Conservation (phyloP, 2,329 filamentous ascomycete genomes). For the Pseudogymnoascus sp. region DNA sequence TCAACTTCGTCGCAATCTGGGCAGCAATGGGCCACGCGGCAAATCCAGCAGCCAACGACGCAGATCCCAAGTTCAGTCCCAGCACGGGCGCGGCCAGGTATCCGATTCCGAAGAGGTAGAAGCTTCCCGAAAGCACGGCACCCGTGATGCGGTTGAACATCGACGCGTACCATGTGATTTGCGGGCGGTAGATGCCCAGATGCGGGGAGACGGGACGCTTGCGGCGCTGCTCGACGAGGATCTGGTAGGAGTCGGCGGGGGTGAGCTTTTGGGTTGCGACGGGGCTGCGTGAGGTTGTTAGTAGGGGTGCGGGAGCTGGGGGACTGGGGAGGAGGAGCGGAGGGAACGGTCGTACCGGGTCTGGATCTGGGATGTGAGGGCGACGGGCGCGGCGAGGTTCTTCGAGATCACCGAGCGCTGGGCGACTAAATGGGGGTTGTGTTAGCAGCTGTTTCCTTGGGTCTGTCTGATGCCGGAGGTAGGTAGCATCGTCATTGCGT, state of each 20-base stretch:
- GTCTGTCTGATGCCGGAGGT: constrained; percentile 13
- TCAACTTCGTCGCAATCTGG: constrained; percentile 52
- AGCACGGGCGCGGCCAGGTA: constrained; percentile 59
- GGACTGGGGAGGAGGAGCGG: not conserved
- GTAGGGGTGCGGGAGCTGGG: not conserved
- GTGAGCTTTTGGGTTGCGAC: constrained; percentile 41
- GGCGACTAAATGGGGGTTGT: constrained; percentile 29
- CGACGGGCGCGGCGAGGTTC: constrained; percentile 33
- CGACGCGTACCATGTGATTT: constrained; percentile 61
- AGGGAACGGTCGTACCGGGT: constrained; percentile 35
- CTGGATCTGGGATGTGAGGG: constrained; percentile 37
- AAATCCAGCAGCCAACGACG: constrained; percentile 56
- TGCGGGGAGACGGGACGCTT: constrained; percentile 62
- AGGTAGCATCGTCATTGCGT: constrained; percentile 4
- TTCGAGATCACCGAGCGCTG: constrained; percentile 36
- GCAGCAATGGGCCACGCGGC: constrained; percentile 50
- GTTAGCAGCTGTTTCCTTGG: constrained; percentile 2
- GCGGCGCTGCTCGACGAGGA: constrained; percentile 61
- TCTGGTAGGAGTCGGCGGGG: constrained; percentile 38
- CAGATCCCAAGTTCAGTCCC: constrained; percentile 61
- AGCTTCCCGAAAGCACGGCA: constrained; percentile 46
- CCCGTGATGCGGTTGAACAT: constrained; percentile 59
- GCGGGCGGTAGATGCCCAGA: constrained; percentile 61
- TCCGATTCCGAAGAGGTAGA: constrained; percentile 60
- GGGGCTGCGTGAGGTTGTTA: constrained; percentile 31